Evolutionary conservation across 176 grass and related monocot species (phyloP), one percentile per base, ranked within the genome.

Genomic region (Lolium perenne): DNA sequence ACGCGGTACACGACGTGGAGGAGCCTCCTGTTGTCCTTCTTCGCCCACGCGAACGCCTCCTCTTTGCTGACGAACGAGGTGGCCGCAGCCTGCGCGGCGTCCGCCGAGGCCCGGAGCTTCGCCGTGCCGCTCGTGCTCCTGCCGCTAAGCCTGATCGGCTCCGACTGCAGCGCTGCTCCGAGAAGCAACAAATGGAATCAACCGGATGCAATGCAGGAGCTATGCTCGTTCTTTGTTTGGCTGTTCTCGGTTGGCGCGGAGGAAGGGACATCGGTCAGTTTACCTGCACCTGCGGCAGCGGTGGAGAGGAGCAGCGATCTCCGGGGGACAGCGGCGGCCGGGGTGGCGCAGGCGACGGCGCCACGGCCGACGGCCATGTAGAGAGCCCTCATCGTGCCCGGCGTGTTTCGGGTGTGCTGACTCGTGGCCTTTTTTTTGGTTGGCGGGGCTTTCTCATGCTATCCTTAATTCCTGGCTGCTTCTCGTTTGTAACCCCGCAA

Each of bases 1-100:
- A 95, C 93, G 72, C 87, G 91, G 81, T 97, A 97, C 83, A 97
- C 92, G 84, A 91, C 95, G 83, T 97, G 95, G 80, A 97, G 91
- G 46, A 97, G 80, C 47, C 91, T 87, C 18, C 91, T 59, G 63
- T 93, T 93, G 87, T 97, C 95, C 57, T 84, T 91, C 72, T 95
- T 95, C 2, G 86, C 89, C 95, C 95, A 97, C 60, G 92, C 80
- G 18, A 95, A 62, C 9, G 91, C 85, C 50, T 93, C 93, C 47
- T 93, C 95, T 40, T 86, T 63, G 77, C 82, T 82, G 23, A 68
- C 56, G 58, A 86, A 91, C 9, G 89, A 86, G 84, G 88, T 81
- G 38, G 90, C 41, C 82, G 87, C 86, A 35, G 90, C 50, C 88
- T 91, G 88, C 77, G 87, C 86, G 17, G 84, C 92, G 62, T 91